Base-by-base conservation (phyloP, 164 flowering plant species). In the Macadamia tetraphylla region DNA sequence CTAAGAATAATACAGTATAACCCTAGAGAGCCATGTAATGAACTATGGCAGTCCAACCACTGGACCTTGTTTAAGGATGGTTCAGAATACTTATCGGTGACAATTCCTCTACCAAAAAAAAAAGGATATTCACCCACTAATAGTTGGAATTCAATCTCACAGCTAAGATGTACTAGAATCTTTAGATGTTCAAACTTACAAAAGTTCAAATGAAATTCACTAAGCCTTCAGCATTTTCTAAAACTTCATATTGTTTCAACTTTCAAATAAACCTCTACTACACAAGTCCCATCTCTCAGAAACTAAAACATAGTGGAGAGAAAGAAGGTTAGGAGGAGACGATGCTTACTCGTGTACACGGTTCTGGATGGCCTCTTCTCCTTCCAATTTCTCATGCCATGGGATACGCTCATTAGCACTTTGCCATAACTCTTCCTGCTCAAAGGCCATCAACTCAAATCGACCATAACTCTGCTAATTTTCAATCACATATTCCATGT, bases 381-480 rank as follows among this genome's bases (percentile, higher is more conserved):
- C 94, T 43, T 92, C 97, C 79, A 95, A 76, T 73, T 88, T 95
- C 73, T 92, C 98, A 81, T 95, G 99, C 99, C 99, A 95, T 60
- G 84, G 79, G 49, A 92, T 87, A 42, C 97, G 88, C 75, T 92
- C 97, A 82, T 59, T 86, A 67, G 99, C 97, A 84, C 72, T 80
- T 74, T 76, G 82, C 94, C 97, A 89, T 78, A 95, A 75, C 63
- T 92, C 98, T 69, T 84, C 84, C 83, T 86, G 94, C 65, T 87
- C 93, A 79, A 95, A 95, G 53, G 94, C 94, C 97, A 95, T 88
- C 68, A 77, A 72, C 69, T 78, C 82, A 66, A 88, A 84, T 70
- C 81, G 88, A 59, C 90, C 91, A 65, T 73, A 69, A 74, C 79
- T 68, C 97, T 92, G 88, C 49, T 5, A 35, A 35, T 2, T 35